Conservation (phyloP, 2,329 filamentous ascomycete species). For the Coniochaeta hoffmannii region DNA sequence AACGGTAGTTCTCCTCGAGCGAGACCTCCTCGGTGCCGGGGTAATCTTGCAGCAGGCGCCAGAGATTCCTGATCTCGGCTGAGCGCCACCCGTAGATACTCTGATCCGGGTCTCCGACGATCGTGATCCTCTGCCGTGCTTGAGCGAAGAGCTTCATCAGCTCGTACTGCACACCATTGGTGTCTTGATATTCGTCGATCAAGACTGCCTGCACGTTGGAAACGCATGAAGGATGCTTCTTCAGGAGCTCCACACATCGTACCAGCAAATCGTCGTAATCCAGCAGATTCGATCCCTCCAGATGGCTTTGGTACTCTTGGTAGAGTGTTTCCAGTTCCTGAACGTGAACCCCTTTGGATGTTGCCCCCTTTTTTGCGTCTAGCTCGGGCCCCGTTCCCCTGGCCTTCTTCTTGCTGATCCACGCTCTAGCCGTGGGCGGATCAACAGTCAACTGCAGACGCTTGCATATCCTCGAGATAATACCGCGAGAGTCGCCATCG, state of each 20-base stretch:
- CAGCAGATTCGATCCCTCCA: constrained; percentile 71
- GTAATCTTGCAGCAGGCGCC: constrained; percentile 69
- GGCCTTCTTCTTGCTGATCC: constrained; percentile 66
- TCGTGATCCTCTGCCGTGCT: constrained; percentile 67
- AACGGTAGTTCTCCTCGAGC: constrained; percentile 91
- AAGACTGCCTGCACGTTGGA: constrained; percentile 85
- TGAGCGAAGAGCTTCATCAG: constrained; percentile 85
- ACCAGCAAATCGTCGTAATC: constrained; percentile 93
- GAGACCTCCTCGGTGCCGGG: constrained; percentile 74
- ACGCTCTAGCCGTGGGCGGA: constrained; percentile 58
- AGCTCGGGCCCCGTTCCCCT: constrained; percentile 35
- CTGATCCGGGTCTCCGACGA: constrained; percentile 94
- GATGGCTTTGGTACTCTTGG: constrained; percentile 67
- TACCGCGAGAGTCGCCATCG: constrained; percentile 67
- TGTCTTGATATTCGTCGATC: constrained; percentile 97
- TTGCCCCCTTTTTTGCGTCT: constrained; percentile 31
- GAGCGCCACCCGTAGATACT: constrained; percentile 96
- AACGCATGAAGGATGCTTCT: constrained; percentile 68
- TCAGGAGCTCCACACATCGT: constrained; percentile 72
- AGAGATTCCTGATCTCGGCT: constrained; percentile 84
- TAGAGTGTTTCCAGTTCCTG: constrained; percentile 64
- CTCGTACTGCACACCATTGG: constrained; percentile 90
- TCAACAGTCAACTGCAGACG: constrained; percentile 62
- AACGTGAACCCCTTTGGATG: constrained; percentile 13
- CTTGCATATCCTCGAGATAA: constrained; percentile 78